A percentile compares a stretch with the other conserved stretches of the same genome.
These are phyloP conservation scores for Phytophthora europaea DNA, from an alignment of 352 stramenopile genomes.

Conservation along the genomic window DNA sequence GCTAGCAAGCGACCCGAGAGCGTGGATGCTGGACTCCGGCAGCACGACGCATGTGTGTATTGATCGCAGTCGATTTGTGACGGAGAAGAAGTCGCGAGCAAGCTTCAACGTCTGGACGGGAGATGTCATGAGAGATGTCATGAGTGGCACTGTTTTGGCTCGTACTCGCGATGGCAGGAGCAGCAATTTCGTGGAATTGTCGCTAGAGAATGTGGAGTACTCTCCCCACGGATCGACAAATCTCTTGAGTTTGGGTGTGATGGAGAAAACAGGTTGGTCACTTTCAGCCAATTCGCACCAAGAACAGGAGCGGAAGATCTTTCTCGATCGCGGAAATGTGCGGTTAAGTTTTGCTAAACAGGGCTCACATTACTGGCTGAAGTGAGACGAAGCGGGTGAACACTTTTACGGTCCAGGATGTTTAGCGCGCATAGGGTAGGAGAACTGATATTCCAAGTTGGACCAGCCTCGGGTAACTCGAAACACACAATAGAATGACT, in stretches of 20 bases:
- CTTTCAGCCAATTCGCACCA: background rate
- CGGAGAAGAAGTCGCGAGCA: background rate
- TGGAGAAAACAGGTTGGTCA: background rate
- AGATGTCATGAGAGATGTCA: background rate
- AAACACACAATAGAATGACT: too few species aligned
- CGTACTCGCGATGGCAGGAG: background rate
- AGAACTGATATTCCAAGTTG: too few species aligned
- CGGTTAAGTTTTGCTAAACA: background rate
- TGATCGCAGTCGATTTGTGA: background rate
- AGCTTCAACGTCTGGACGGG: background rate
- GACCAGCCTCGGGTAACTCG: too few species aligned
- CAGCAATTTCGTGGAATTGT: background rate
- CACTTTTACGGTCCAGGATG: too few species aligned
- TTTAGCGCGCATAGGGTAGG: too few species aligned
- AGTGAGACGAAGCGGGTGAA: too few species aligned
- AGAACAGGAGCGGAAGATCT: background rate
- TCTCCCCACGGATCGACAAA: background rate
- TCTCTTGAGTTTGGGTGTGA: background rate
- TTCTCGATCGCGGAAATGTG: background rate
- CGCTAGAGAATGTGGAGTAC: background rate
- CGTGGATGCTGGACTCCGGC: background rate
- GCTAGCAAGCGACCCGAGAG: background rate
- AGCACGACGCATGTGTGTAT: background rate
- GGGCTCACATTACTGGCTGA: background rate
- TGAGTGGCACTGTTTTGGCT: background rate